Evolutionary conservation across 371 early-diverging fungal genomes (phyloP).

Genomic region (Mortierella sp.): DNA sequence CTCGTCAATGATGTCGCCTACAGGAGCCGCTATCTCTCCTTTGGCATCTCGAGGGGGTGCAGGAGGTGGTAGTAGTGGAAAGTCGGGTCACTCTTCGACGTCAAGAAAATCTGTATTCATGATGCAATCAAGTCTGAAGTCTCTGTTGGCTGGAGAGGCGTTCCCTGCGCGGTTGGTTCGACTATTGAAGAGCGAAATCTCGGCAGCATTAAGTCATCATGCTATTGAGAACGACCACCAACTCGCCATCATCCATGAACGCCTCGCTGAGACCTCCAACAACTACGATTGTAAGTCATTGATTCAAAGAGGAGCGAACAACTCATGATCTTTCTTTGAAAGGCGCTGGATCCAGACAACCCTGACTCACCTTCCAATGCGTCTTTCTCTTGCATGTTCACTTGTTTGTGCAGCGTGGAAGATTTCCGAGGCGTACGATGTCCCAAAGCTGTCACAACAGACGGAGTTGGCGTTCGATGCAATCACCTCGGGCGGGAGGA

Average conservation of each 20-base stretch:
- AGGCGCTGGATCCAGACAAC: too few species aligned
- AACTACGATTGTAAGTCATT: conserved; percentile 42
- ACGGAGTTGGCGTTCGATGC: conserved; percentile 28
- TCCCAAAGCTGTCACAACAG: conserved; percentile 45
- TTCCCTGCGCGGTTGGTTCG: conserved; percentile 43
- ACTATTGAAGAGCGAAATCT: conserved; percentile 40
- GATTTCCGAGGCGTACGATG: conserved; percentile 39
- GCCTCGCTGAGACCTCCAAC: conserved; percentile 22
- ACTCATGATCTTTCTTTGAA: too few species aligned
- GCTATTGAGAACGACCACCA: conserved; percentile 45
- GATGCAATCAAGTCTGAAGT: conserved; percentile 44
- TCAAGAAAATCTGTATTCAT: conserved; percentile 27
- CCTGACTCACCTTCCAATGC: too few species aligned
- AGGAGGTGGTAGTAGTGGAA: background rate
- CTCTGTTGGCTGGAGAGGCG: conserved; percentile 48
- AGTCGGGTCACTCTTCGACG: background rate
- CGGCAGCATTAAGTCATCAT: conserved; percentile 32
- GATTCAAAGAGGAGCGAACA: background rate
- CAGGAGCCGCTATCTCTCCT: conserved; percentile 37
- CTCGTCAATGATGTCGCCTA: conserved; percentile 33
- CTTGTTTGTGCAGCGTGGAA: conserved; percentile 40
- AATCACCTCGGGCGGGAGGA: conserved; percentile 43
- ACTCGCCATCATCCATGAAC: conserved; percentile 37
- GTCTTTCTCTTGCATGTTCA: too few species aligned
- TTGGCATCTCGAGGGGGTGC: conserved; percentile 27